Percentiles rank a stretch among this genome's conserved stretches.
phyloP scores from a whole-genome alignment of 768 basidiomycete species.

The Cystofilobasidium capitatum region DNA sequence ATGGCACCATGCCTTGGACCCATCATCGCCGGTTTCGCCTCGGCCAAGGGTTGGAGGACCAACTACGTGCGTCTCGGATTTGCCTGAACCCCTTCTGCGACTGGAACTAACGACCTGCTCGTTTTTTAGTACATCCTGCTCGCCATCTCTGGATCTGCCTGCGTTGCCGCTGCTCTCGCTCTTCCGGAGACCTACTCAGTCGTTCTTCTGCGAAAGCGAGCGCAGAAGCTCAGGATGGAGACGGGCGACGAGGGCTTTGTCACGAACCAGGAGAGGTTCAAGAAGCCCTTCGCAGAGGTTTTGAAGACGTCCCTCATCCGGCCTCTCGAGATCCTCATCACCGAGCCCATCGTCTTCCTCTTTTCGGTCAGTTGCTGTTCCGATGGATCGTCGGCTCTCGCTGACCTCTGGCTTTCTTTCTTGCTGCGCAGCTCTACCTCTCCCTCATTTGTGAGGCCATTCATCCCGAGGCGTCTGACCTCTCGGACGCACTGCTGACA shows the following conservation, averaged over 20 bases:
- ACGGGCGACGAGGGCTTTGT: conserved; percentile 29
- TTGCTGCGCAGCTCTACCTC: too few species aligned
- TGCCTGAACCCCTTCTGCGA: too few species aligned
- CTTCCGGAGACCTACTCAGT: conserved; percentile 22
- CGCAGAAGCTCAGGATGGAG: conserved; percentile 27
- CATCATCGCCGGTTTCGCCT: conserved; percentile 7
- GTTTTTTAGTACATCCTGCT: conserved; percentile 13
- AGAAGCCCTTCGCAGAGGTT: conserved; percentile 31
- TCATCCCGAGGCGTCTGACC: too few species aligned
- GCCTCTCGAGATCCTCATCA: conserved; percentile 34
- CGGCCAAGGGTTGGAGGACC: conserved; percentile 9
- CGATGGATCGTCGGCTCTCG: too few species aligned
- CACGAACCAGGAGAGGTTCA: conserved; percentile 33
- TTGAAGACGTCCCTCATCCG: conserved; percentile 33
- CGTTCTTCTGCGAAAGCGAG: conserved; percentile 21
- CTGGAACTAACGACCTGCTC: too few species aligned
- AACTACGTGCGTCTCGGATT: too few species aligned
- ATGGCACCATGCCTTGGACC: conserved; percentile 8
- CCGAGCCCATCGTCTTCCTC: conserved; percentile 33
- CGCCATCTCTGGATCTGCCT: background rate
- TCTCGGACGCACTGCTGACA: too few species aligned
- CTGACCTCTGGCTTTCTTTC: too few species aligned
- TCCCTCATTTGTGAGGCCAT: too few species aligned
- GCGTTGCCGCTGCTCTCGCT: background rate
- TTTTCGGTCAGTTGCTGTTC: too few species aligned